Conservation (phyloP, 495 filamentous ascomycete genomes). For the Penicillium waksmanii region DNA sequence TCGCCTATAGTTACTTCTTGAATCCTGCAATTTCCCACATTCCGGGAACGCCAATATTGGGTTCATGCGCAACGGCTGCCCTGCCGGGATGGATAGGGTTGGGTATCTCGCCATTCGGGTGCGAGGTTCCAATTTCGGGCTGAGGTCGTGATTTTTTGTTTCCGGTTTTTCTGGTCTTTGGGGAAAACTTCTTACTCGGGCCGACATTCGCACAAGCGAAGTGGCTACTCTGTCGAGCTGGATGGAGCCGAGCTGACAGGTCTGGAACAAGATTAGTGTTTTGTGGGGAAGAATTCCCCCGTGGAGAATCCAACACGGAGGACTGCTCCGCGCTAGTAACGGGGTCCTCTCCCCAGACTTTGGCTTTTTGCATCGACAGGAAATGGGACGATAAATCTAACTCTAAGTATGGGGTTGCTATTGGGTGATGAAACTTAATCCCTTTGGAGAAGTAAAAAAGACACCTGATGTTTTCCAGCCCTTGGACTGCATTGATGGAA, state of each 20-base stretch:
- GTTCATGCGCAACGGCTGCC: too few relatives aligned
- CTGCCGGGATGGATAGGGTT: background rate
- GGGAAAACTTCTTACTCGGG: background rate
- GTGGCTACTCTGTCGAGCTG: background rate
- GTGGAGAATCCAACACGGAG: slow-evolving; percentile 32
- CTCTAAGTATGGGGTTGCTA: too few relatives aligned
- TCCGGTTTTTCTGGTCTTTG: background rate
- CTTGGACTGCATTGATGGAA: background rate
- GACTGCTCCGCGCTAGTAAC: slow-evolving; percentile 22
- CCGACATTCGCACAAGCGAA: slow-evolving; percentile 1
- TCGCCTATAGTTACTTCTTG: too few relatives aligned
- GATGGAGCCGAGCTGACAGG: background rate
- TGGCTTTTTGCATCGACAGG: background rate
- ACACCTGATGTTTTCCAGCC: background rate
- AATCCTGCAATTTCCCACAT: background rate
- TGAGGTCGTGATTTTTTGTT: background rate
- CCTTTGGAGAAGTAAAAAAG: background rate
- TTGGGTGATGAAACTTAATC: too few relatives aligned
- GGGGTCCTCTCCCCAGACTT: background rate
- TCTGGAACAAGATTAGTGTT: slow-evolving; percentile 15
- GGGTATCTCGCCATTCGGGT: background rate
- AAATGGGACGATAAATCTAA: background rate
- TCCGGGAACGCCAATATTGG: background rate
- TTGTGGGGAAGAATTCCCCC: slow-evolving; percentile 31
- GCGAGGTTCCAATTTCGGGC: background rate